A percentile compares a stretch with the other conserved stretches of the same genome.
Evolutionary conservation across 1,284 basidiomycete genomes (phyloP).

Genomic region (Somion occarium): DNA sequence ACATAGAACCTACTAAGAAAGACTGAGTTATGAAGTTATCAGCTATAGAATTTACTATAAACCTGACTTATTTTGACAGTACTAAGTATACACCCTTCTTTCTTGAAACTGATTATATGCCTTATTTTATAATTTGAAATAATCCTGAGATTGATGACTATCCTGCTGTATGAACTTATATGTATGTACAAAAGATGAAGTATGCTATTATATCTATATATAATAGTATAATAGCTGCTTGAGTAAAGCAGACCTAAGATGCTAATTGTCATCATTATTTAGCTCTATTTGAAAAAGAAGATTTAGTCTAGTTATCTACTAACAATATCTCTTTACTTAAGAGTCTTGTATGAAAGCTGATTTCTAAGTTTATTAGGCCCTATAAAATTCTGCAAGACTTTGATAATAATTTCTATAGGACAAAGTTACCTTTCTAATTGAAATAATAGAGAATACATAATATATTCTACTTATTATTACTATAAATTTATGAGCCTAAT

Average conservation of each 20-base stretch:
- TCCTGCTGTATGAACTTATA: conserved; percentile 15
- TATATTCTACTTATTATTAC: conserved; percentile 28
- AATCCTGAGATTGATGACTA: conserved; percentile 19
- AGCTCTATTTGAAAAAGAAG: conserved; percentile 14
- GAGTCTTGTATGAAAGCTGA: conserved; percentile 25
- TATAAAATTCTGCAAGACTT: conserved; percentile 24
- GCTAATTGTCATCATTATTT: conserved; percentile 16
- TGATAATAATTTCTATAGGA: conserved; percentile 22
- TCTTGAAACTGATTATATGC: conserved; percentile 30
- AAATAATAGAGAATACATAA: conserved; percentile 25
- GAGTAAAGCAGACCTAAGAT: conserved; percentile 23
- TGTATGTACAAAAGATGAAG: conserved; percentile 15
- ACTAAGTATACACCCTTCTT: conserved; percentile 33
- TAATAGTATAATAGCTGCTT: conserved; percentile 24
- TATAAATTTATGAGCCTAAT: conserved; percentile 25
- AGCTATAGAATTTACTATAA: conserved; percentile 32
- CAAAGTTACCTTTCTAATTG: conserved; percentile 24
- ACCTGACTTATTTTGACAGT: conserved; percentile 25
- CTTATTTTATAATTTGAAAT: conserved; percentile 27
- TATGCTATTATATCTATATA: conserved; percentile 15
- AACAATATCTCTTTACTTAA: conserved; percentile 30
- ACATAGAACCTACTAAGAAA: conserved; percentile 26
- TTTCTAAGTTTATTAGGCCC: conserved; percentile 32
- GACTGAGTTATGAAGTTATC: conserved; percentile 35
- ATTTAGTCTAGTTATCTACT: conserved; percentile 31